Conservation (phyloP, 2,329 filamentous ascomycete genomes). For the Exophiala aquamarina region DNA sequence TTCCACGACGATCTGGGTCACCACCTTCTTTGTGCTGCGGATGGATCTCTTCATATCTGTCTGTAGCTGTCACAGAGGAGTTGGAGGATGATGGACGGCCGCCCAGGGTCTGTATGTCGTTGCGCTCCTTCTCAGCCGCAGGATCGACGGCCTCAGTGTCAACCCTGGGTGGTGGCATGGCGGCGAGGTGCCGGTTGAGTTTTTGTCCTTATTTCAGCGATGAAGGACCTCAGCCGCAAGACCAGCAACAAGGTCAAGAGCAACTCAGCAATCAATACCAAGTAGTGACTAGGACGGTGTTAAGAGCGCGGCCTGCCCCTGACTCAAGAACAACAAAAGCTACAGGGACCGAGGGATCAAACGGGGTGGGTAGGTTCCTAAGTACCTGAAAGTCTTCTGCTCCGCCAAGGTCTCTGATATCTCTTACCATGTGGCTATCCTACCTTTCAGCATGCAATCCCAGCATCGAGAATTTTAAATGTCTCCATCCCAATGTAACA, state of each 20-base stretch:
- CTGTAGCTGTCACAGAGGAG: not conserved
- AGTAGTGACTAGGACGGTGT: not conserved
- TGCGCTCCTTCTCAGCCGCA: conserved; percentile 1
- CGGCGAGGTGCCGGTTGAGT: conserved; percentile 31
- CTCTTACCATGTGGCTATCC: no score
- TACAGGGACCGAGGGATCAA: not conserved
- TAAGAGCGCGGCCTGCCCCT: not conserved
- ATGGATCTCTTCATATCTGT: conserved; percentile 1
- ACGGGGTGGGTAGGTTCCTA: not conserved
- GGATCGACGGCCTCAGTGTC: conserved; percentile 12
- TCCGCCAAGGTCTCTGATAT: no score
- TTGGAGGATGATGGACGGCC: not conserved
- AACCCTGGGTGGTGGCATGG: conserved; percentile 11
- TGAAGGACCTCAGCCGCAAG: not conserved
- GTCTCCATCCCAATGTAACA: no score
- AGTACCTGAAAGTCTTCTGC: no score
- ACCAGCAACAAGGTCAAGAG: not conserved
- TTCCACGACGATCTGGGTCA: conserved; percentile 2
- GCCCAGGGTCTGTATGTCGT: not conserved
- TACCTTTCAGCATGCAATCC: no score
- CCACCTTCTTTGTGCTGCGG: conserved; percentile 1
- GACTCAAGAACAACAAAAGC: not conserved
- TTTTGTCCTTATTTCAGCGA: conserved; percentile 64
- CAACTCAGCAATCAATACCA: not conserved
- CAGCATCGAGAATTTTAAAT: no score